Percentiles rank a stretch among this genome's conserved stretches.
These are phyloP conservation scores for Alternaria gaisen DNA, from an alignment of 2,329 filamentous ascomycete genomes.

Conservation along the genomic window DNA sequence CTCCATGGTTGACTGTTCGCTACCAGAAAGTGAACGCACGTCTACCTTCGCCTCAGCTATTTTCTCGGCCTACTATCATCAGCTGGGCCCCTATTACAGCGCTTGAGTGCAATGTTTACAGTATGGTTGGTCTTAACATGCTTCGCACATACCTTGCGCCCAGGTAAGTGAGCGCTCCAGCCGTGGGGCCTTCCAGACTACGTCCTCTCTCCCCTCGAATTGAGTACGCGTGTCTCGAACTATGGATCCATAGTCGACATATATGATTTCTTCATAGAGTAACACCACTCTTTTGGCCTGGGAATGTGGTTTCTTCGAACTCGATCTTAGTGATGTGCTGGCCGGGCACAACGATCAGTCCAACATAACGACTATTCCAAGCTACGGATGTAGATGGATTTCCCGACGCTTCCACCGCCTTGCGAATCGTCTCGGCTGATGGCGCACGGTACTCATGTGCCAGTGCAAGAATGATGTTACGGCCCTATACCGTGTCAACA, in stretches of 20 bases:
- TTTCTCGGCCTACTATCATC: background rate
- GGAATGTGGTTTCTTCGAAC: slow-evolving; percentile 69
- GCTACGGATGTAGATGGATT: slow-evolving; percentile 65
- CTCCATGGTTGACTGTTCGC: background rate
- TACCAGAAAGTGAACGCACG: slow-evolving; percentile 1
- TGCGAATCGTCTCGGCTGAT: slow-evolving; percentile 54
- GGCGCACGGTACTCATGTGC: slow-evolving; percentile 91
- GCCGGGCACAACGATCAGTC: slow-evolving; percentile 88
- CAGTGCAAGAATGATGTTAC: slow-evolving; percentile 84
- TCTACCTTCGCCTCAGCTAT: slow-evolving; percentile 1
- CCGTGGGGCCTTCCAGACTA: background rate
- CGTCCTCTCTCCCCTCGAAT: background rate
- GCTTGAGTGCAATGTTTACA: background rate
- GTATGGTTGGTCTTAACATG: background rate
- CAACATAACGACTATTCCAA: slow-evolving; percentile 86
- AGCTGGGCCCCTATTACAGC: background rate
- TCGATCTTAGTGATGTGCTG: slow-evolving; percentile 88
- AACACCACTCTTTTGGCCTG: slow-evolving; percentile 34
- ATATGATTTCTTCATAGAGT: slow-evolving; percentile 24
- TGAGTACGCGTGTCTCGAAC: background rate
- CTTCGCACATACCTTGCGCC: background rate
- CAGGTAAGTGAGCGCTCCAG: background rate
- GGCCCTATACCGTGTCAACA: slow-evolving; percentile 66
- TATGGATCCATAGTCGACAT: background rate
- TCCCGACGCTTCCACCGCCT: slow-evolving; percentile 41